phyloP scores from a whole-genome alignment of 148 eudicot genomes.

The Fagopyrum tataricum region DNA sequence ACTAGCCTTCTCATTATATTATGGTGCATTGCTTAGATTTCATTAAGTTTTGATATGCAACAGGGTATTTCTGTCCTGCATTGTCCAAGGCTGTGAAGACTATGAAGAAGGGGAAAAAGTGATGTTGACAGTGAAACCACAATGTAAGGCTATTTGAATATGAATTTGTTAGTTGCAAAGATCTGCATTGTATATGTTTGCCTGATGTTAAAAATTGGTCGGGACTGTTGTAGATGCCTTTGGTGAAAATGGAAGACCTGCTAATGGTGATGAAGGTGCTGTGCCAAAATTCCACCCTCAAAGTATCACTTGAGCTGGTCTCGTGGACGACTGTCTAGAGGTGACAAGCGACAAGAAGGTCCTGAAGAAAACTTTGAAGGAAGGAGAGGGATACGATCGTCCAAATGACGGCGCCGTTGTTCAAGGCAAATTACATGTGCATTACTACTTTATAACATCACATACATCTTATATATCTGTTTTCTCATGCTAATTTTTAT shows the following conservation, averaged over 20 bases:
- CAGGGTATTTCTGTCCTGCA: constrained; percentile 82
- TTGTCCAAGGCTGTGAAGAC: constrained; percentile 75
- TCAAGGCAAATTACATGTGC: constrained; percentile 28
- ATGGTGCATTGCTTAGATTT: background rate
- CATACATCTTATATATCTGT: background rate
- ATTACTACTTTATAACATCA: background rate
- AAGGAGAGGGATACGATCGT: constrained; percentile 78
- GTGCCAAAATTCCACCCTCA: constrained; percentile 63
- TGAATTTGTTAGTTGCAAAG: background rate
- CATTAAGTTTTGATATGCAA: background rate
- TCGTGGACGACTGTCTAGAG: constrained; percentile 77
- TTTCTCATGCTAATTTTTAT: background rate
- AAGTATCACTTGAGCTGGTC: constrained; percentile 54
- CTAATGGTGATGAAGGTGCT: constrained; percentile 51
- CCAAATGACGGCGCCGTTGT: constrained; percentile 86
- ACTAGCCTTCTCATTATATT: background rate
- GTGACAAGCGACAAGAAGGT: constrained; percentile 71
- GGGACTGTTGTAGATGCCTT: constrained; percentile 52
- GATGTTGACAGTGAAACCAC: constrained; percentile 63
- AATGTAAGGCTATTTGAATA: constrained; percentile 34
- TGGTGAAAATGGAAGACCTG: constrained; percentile 67
- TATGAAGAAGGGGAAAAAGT: constrained; percentile 92
- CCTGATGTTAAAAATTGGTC: background rate
- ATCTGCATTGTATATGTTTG: background rate
- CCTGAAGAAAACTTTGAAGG: constrained; percentile 64